Conservation (phyloP, 257 asterid species). For the Plantago ovata region DNA sequence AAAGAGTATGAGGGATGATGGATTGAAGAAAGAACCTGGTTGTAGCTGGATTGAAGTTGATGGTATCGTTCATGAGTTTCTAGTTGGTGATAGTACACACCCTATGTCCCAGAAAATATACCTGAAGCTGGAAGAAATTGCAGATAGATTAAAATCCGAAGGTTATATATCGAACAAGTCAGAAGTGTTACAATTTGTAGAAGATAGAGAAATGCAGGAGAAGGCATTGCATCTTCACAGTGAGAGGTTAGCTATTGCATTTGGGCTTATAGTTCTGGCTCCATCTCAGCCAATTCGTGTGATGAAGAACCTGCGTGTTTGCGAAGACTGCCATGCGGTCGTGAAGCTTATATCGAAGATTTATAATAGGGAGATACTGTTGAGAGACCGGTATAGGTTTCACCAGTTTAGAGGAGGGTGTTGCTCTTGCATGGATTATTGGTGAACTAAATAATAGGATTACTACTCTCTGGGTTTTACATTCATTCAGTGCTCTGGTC, state of each 20-base stretch:
- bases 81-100: conserved; percentile 57
- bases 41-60: conserved; percentile 69
- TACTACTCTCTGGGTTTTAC: neutral
- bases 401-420: conserved; percentile 63
- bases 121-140: conserved; percentile 60
- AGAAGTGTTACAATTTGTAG: conserved; percentile 59
- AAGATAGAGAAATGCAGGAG: conserved; percentile 69
- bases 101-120: conserved; percentile 48
- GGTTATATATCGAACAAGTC: conserved; percentile 55
- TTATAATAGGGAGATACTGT: conserved; percentile 56
- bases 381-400: conserved; percentile 77
- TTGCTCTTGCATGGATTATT: conserved; percentile 69
- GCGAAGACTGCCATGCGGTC: conserved; percentile 67
- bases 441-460: conserved; percentile 44
- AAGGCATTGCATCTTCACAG: conserved; percentile 62
- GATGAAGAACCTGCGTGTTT: conserved; percentile 74
- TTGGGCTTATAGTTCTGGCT: conserved; percentile 45
- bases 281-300: conserved; percentile 58
- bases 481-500: too few relatives aligned
- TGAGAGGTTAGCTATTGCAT: conserved; percentile 76
- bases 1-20: conserved; percentile 56
- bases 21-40: conserved; percentile 81
- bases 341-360: conserved; percentile 61
- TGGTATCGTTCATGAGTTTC: conserved; percentile 64
- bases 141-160: conserved; percentile 26